Evolutionary conservation across 1,139 yeast species (phyloP), one percentile per base, ranked within the genome.

Genomic region (Yamadazyma taylorii): DNA sequence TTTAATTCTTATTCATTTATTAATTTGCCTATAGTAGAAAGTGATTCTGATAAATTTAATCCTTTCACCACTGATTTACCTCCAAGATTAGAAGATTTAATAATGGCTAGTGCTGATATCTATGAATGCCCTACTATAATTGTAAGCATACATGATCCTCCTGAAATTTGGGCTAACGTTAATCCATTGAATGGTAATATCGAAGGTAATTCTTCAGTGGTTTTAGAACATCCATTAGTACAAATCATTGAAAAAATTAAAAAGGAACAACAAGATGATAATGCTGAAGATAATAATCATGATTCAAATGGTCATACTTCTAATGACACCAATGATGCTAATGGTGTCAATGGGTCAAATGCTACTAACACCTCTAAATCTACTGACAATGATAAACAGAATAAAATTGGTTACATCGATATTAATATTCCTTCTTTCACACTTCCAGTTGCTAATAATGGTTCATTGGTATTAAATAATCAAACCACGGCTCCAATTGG

Each of bases 81-180:
- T 11, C 63, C 75, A 3, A 70, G 76, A 36, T 66, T 76, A 38
- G 85, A 79, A 16, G 86, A 88, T 47, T 81, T 86, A 39, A 77
- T 90, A 10, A 59, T 90, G 36, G 86, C 95, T 22, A 79, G 95
- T 13, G 85, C 89, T 5, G 78, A 81, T 44, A 75, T 90, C 17
- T 81, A 81, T 56, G 73, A 78, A 10, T 69, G 81, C 33, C 74
- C 78, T 15, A 78, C 85, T 6, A 61, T 90, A 7, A 66, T 89
- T 12, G 68, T 92, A 12, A 62, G 87, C 7, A 79, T 90, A 11
- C 97, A 90, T 58, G 97, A 90, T 52, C 89, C 97, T 2, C 90
- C 97, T 2, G 95, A 89, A 45, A 74, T 92, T 6, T 89, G 96
- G 96, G 96, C 95, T 1, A 79, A 84, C 46, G 66, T 83, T 22